These are phyloP conservation scores for Trypanosoma cruzi DNA, from an alignment of 208 protist genomes.

Conservation along the genomic window DNA sequence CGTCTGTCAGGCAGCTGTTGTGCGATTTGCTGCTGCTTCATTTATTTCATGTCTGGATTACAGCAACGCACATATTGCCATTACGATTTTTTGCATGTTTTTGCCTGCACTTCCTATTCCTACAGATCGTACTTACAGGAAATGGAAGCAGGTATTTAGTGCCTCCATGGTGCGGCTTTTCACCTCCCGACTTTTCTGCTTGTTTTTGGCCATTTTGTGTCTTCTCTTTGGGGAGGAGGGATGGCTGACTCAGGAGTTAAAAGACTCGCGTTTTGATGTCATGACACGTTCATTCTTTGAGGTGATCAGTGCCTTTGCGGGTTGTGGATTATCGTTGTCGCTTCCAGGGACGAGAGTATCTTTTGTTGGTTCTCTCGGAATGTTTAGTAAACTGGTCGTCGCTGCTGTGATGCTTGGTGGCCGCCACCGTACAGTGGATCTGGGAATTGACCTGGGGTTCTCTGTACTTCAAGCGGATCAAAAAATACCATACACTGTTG, in stretches of 20 bases:
- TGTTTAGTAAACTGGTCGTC: slow-evolving; percentile 62
- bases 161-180: slow-evolving; percentile 65
- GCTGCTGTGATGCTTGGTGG: slow-evolving; percentile 67
- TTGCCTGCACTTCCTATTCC: slow-evolving; percentile 77
- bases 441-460: slow-evolving; percentile 79
- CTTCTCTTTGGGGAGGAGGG: slow-evolving; percentile 64
- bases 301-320: slow-evolving; percentile 72
- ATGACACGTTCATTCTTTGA: slow-evolving; percentile 82
- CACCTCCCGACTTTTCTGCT: slow-evolving; percentile 79
- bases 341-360: slow-evolving; percentile 38
- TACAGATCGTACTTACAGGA: slow-evolving; percentile 71
- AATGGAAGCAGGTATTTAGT: slow-evolving; percentile 74
- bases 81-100: slow-evolving; percentile 80
- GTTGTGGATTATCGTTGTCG: slow-evolving; percentile 70
- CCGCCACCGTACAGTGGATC: slow-evolving; percentile 77
- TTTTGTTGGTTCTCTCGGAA: slow-evolving; percentile 47
- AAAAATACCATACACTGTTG: neutral
- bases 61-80: slow-evolving; percentile 70
- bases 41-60: slow-evolving; percentile 69
- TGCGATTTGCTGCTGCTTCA: slow-evolving; percentile 72
- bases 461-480: slow-evolving; percentile 38
- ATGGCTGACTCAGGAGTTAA: slow-evolving; percentile 24
- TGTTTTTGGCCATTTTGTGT: slow-evolving; percentile 61
- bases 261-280: slow-evolving; percentile 54
- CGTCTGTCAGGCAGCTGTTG: slow-evolving; percentile 62